Percentiles rank a stretch among this genome's conserved stretches.
Evolutionary conservation across 805 yeast species (phyloP).

Genomic region (Priceomyces medius): DNA sequence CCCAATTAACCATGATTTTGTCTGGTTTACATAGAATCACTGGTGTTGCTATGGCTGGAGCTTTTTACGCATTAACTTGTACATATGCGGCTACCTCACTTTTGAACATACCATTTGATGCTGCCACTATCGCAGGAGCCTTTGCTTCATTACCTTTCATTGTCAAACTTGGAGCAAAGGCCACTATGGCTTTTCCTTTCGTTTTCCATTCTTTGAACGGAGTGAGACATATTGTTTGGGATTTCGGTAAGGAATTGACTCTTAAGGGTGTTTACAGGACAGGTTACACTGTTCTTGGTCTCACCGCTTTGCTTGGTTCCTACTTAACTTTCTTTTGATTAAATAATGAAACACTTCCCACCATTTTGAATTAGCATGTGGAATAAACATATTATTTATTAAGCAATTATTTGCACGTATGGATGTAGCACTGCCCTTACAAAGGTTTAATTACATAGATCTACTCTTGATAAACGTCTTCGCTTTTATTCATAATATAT

Average conservation of each 20-base stretch:
- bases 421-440: too few relatives aligned
- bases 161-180: conserved; percentile 64
- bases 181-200: conserved; percentile 75
- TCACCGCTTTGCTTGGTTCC: conserved; percentile 57
- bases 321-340: conserved; percentile 46
- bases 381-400: conserved; percentile 1
- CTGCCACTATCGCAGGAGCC: conserved; percentile 51
- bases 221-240: conserved; percentile 93
- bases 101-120: conserved; percentile 54
- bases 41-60: conserved; percentile 79
- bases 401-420: too few relatives aligned
- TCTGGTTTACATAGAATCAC: conserved; percentile 85
- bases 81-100: conserved; percentile 70
- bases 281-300: conserved; percentile 79
- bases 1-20: conserved; percentile 81
- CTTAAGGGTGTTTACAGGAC: conserved; percentile 89
- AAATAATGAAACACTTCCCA: not conserved
- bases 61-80: conserved; percentile 74
- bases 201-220: conserved; percentile 87
- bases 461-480: too few relatives aligned
- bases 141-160: conserved; percentile 65
- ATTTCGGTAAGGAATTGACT: conserved; percentile 75
- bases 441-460: too few relatives aligned
- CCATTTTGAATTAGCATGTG: conserved; percentile 1
- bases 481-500: conserved; percentile 2